Conservation (phyloP, 768 basidiomycete species). For the Leccinum rimulosum region DNA sequence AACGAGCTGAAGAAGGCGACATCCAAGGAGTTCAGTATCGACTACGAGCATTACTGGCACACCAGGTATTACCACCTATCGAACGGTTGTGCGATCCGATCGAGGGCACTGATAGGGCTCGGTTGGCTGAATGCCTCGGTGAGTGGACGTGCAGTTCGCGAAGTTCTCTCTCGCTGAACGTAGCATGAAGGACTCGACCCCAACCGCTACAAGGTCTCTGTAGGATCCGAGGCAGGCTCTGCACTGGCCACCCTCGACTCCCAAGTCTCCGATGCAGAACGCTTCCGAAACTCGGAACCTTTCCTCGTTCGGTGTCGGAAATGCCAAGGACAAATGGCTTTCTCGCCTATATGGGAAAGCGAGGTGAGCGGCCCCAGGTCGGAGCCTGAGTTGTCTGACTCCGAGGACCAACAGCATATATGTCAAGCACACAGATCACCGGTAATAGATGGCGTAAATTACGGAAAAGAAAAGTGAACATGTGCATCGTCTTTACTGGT, state of each 20-base stretch:
- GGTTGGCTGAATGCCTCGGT: slow-evolving; percentile 96
- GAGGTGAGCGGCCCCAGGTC: too few relatives aligned
- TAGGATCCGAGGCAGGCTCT: slow-evolving; percentile 52
- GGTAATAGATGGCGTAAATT: too few relatives aligned
- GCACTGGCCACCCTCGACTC: slow-evolving; percentile 82
- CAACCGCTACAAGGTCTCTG: slow-evolving; percentile 46
- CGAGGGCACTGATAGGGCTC: slow-evolving; percentile 88
- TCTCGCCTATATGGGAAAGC: slow-evolving; percentile 57
- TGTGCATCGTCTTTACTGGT: too few relatives aligned
- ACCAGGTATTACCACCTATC: slow-evolving; percentile 92
- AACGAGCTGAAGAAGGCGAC: slow-evolving; percentile 81
- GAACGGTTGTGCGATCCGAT: slow-evolving; percentile 96
- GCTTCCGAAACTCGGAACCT: slow-evolving; percentile 74
- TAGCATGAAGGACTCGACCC: slow-evolving; percentile 54
- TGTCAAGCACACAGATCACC: too few relatives aligned
- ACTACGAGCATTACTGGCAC: slow-evolving; percentile 90
- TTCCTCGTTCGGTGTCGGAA: slow-evolving; percentile 75
- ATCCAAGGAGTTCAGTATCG: slow-evolving; percentile 62
- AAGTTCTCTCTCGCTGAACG: not conserved
- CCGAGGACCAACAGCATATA: too few relatives aligned
- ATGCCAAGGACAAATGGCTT: slow-evolving; percentile 62
- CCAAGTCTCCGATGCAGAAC: slow-evolving; percentile 81
- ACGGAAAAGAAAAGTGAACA: too few relatives aligned
- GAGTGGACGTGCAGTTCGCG: slow-evolving; percentile 18
- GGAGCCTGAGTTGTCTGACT: too few relatives aligned